phyloP scores from a whole-genome alignment of 371 early-diverging fungal species.

The Actinomucor elegans region DNA sequence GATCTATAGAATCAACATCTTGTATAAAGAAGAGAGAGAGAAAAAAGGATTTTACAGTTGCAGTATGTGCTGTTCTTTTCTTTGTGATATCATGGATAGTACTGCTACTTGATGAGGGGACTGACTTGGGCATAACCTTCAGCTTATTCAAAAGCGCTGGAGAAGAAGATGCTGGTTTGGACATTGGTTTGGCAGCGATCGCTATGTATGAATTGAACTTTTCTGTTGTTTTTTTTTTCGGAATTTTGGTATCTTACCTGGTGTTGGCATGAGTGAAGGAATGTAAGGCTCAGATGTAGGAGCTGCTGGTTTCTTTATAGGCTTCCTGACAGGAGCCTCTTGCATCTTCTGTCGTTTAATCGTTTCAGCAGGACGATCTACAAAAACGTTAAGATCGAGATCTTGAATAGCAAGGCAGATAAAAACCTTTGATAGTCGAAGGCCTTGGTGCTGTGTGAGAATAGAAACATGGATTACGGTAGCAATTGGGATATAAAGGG shows the following conservation, averaged over 20 bases:
- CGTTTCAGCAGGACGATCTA: constrained; percentile 1
- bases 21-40: neutral
- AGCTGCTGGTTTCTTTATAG: neutral
- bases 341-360: constrained; percentile 10
- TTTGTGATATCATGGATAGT: too few relatives aligned
- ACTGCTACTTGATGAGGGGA: too few relatives aligned
- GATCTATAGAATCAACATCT: neutral
- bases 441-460: constrained; percentile 18
- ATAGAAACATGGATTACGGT: constrained; percentile 29
- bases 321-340: too few relatives aligned
- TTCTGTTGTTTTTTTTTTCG: too few relatives aligned
- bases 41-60: constrained; percentile 10
- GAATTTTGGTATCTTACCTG: neutral
- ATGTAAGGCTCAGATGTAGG: neutral
- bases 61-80: constrained; percentile 14
- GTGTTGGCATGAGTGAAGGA: neutral
- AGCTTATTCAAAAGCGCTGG: too few relatives aligned
- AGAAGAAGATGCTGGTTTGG: too few relatives aligned
- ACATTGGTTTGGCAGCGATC: too few relatives aligned
- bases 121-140: too few relatives aligned
- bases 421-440: neutral
- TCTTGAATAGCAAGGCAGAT: too few relatives aligned
- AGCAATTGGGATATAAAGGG: constrained; percentile 35
- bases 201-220: too few relatives aligned
- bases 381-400: too few relatives aligned